phyloP scores from a whole-genome alignment of 2,329 filamentous ascomycete genomes.

The Zelopaecilomyces penicillatus region DNA sequence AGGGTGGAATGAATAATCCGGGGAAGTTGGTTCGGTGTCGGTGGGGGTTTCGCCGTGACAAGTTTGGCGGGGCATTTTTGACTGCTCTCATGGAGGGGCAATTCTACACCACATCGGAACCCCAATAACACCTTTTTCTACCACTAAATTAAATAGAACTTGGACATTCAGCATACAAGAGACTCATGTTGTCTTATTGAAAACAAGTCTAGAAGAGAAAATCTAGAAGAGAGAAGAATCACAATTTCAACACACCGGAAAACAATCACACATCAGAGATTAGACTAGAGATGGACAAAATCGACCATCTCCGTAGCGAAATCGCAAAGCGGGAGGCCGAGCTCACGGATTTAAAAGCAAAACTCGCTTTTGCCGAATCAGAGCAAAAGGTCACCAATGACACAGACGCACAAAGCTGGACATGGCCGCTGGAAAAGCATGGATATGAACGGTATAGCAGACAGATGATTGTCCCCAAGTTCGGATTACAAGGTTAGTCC shows the following conservation, averaged over 20 bases:
- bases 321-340: conserved; percentile 41
- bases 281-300: conserved; percentile 26
- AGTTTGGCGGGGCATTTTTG: too few relatives aligned
- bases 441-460: conserved; percentile 85
- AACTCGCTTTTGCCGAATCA: conserved; percentile 35
- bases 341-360: conserved; percentile 34
- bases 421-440: conserved; percentile 60
- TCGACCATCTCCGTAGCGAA: conserved; percentile 35
- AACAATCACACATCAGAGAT: too few relatives aligned
- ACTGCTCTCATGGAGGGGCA: too few relatives aligned
- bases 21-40: conserved; percentile 7
- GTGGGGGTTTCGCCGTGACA: conserved; percentile 5
- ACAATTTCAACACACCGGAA: too few relatives aligned
- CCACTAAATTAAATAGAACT: too few relatives aligned
- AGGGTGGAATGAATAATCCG: conserved; percentile 1
- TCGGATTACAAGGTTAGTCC: conserved; percentile 61
- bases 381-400: conserved; percentile 3
- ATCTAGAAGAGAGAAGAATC: too few relatives aligned
- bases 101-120: too few relatives aligned
- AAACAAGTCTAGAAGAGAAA: too few relatives aligned
- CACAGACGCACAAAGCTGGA: conserved; percentile 22
- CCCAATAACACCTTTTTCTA: too few relatives aligned
- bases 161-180: too few relatives aligned
- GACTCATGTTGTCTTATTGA: too few relatives aligned
- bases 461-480: conserved; percentile 78